Conservation (phyloP, 495 filamentous ascomycete genomes). For the Baudoinia panamericana region DNA sequence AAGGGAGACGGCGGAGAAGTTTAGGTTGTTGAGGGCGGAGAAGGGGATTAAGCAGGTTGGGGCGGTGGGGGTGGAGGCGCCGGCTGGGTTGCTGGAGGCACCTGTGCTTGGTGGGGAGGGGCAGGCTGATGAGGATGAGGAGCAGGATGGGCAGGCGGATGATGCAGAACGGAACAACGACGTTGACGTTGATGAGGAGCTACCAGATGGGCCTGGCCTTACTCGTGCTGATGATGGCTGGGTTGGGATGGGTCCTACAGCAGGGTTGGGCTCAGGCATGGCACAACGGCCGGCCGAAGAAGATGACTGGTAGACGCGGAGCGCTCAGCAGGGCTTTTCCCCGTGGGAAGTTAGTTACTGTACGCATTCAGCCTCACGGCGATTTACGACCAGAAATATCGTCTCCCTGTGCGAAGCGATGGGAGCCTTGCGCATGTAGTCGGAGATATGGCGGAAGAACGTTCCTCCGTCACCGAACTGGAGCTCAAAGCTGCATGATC, state of each 20-base stretch:
- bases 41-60: conserved; percentile 32
- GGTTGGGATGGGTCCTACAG: neutral
- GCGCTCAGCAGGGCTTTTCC: too few relatives aligned
- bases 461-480: too few relatives aligned
- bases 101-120: neutral
- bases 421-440: too few relatives aligned
- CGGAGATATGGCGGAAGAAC: too few relatives aligned
- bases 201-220: conserved; percentile 1
- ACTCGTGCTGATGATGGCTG: too few relatives aligned
- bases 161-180: neutral
- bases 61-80: conserved; percentile 2
- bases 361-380: too few relatives aligned
- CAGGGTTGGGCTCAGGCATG: conserved; percentile 6
- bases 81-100: neutral
- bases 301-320: conserved; percentile 9
- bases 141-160: neutral
- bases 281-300: neutral
- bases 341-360: too few relatives aligned
- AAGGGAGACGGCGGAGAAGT: conserved; percentile 69
- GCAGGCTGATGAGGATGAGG: neutral
- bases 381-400: too few relatives aligned
- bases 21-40: conserved; percentile 47
- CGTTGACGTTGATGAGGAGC: neutral
- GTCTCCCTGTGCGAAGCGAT: too few relatives aligned
- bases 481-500: too few relatives aligned